phyloP scores from a whole-genome alignment of 495 filamentous ascomycete species.

The Neurospora africana region DNA sequence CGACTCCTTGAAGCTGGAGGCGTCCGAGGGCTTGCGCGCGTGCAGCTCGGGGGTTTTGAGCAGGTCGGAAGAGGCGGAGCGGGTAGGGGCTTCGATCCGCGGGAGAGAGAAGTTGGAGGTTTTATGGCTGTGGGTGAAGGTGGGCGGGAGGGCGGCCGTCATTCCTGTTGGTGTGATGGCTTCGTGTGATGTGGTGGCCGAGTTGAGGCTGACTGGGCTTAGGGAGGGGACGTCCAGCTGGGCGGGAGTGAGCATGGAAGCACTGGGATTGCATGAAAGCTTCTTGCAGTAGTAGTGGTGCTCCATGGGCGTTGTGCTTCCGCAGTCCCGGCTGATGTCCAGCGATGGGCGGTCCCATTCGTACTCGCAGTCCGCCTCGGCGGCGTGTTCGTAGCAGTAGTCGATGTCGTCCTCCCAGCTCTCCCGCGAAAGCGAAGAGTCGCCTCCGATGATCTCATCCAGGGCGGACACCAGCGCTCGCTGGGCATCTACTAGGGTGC shows the following conservation, averaged over 20 bases:
- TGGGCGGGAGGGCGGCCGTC: not conserved
- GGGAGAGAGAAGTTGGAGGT: constrained; percentile 37
- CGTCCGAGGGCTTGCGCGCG: constrained; percentile 30
- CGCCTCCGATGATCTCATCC: constrained; percentile 28
- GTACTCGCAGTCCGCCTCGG: constrained; percentile 83
- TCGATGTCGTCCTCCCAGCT: constrained; percentile 94
- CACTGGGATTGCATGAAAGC: constrained; percentile 18
- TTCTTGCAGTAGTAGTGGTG: constrained; percentile 13
- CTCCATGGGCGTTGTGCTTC: constrained; percentile 17
- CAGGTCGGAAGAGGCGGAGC: constrained; percentile 16
- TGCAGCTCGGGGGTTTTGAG: constrained; percentile 18
- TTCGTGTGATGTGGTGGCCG: constrained; percentile 25
- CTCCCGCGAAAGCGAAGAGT: constrained; percentile 28
- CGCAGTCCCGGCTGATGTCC: constrained; percentile 27
- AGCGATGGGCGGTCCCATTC: constrained; percentile 60
- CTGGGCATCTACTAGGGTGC: constrained; percentile 27
- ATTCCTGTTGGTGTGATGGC: constrained; percentile 29
- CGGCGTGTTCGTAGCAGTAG: constrained; percentile 85
- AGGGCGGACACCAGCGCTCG: constrained; percentile 18
- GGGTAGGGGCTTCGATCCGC: constrained; percentile 15
- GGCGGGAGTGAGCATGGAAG: constrained; percentile 29
- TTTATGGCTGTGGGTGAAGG: constrained; percentile 9
- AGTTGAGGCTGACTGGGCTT: constrained; percentile 33
- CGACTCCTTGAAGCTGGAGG: constrained; percentile 42
- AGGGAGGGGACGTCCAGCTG: constrained; percentile 37